These are phyloP conservation scores for Talaromyces sp. DNA, from an alignment of 2,329 filamentous ascomycete genomes.

Conservation along the genomic window DNA sequence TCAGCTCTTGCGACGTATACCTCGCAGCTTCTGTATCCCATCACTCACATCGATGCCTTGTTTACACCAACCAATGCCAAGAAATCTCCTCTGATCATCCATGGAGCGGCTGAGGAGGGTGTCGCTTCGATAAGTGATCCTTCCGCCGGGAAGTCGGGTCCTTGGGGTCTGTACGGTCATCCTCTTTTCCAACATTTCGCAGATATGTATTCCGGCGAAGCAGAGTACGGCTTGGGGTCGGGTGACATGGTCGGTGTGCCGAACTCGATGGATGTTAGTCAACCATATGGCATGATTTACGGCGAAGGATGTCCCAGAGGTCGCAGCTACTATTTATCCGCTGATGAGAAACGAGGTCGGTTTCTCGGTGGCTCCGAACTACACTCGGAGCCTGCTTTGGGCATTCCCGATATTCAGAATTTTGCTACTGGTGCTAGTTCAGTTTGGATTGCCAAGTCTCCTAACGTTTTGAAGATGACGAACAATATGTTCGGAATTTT, in stretches of 20 bases:
- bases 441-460: conserved; percentile 87
- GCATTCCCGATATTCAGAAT: conserved; percentile 72
- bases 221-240: conserved; percentile 73
- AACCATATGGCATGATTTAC: conserved; percentile 75
- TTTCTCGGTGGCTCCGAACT: conserved; percentile 65
- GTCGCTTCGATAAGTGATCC: conserved; percentile 81
- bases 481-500: conserved; percentile 78
- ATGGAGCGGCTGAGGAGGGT: conserved; percentile 76
- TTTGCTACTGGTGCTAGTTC: conserved; percentile 69
- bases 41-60: conserved; percentile 75
- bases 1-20: conserved; percentile 80
- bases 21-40: conserved; percentile 73
- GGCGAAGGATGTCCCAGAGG: conserved; percentile 86
- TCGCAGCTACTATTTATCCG: conserved; percentile 71
- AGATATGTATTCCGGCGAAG: conserved; percentile 69
- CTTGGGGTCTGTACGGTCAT: conserved; percentile 76
- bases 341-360: conserved; percentile 70
- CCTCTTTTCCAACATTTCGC: conserved; percentile 73
- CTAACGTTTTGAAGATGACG: conserved; percentile 66
- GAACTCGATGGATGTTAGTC: conserved; percentile 88
- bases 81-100: conserved; percentile 73
- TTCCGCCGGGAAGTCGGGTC: conserved; percentile 67
- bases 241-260: conserved; percentile 72
- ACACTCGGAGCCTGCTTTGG: conserved; percentile 61
- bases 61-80: conserved; percentile 67